Percentiles rank a stretch among this genome's conserved stretches.
These are phyloP conservation scores for Aspergillus melleus DNA, from an alignment of 2,329 filamentous ascomycete species.

Conservation along the genomic window DNA sequence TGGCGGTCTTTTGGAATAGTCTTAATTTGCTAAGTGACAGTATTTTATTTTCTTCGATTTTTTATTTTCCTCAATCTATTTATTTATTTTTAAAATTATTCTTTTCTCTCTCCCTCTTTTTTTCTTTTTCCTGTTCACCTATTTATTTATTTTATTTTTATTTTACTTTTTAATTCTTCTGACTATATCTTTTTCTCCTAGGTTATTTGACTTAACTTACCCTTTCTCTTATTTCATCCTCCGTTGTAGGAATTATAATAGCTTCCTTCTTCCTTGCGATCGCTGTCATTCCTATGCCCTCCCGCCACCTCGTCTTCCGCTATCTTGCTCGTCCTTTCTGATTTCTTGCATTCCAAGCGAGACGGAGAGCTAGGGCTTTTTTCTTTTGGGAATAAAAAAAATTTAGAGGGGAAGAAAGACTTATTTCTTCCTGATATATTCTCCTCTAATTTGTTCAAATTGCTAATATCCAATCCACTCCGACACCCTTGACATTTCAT, in stretches of 20 bases:
- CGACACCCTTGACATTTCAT: slow-evolving; percentile 12
- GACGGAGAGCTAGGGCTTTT: neutral
- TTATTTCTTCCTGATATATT: neutral
- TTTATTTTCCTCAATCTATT: slow-evolving; percentile 1
- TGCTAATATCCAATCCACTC: slow-evolving; percentile 1
- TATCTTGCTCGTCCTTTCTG: slow-evolving; percentile 13
- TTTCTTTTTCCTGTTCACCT: neutral
- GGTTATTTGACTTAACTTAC: slow-evolving; percentile 5
- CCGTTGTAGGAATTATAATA: slow-evolving; percentile 5
- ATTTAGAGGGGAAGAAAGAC: slow-evolving; percentile 7
- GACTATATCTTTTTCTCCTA: neutral
- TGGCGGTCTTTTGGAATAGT: slow-evolving; percentile 21
- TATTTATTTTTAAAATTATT: slow-evolving; percentile 8
- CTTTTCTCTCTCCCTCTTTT: neutral
- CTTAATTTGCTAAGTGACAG: slow-evolving; percentile 9
- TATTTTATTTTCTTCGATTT: slow-evolving; percentile 10
- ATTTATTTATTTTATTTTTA: slow-evolving; percentile 15
- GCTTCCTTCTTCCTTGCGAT: slow-evolving; percentile 16
- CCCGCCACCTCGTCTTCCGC: slow-evolving; percentile 18
- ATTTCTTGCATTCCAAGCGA: slow-evolving; percentile 15
- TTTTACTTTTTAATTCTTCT: slow-evolving; percentile 10
- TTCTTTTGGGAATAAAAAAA: neutral
- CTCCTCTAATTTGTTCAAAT: slow-evolving; percentile 7
- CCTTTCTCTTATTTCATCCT: slow-evolving; percentile 4
- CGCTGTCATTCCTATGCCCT: slow-evolving; percentile 13